A percentile compares a stretch with the other conserved stretches of the same genome.
Evolutionary conservation across 1,284 basidiomycete species (phyloP).

Genomic region (Sphagnurus paluster): DNA sequence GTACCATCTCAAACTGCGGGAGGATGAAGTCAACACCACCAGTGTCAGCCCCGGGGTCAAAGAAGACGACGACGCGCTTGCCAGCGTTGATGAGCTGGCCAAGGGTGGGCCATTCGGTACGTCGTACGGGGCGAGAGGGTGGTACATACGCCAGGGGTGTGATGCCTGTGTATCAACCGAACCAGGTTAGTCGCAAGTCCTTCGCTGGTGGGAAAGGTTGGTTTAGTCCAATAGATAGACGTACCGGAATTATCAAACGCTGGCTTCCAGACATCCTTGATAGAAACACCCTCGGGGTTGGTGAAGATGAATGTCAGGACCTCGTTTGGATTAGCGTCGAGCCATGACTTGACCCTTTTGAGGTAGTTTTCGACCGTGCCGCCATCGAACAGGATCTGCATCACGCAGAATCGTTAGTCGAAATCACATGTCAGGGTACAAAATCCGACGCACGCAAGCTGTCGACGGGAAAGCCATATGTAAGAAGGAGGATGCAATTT

Average conservation of each 20-base stretch:
- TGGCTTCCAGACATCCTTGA: slow-evolving; percentile 51
- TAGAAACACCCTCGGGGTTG: slow-evolving; percentile 61
- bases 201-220: not conserved
- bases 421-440: not conserved
- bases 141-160: slow-evolving; percentile 61
- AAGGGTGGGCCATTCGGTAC: slow-evolving; percentile 73
- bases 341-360: slow-evolving; percentile 59
- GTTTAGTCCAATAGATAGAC: not conserved
- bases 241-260: slow-evolving; percentile 52
- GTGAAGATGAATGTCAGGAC: slow-evolving; percentile 73
- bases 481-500: not conserved
- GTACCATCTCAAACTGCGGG: slow-evolving; percentile 60
- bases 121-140: slow-evolving; percentile 47
- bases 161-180: slow-evolving; percentile 55
- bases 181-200: not conserved
- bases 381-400: slow-evolving; percentile 56
- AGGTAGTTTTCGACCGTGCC: slow-evolving; percentile 65
- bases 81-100: slow-evolving; percentile 67
- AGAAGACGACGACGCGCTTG: slow-evolving; percentile 65
- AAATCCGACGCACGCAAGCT: slow-evolving; percentile 26
- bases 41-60: too few species aligned
- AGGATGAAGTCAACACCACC: slow-evolving; percentile 58
- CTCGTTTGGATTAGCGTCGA: slow-evolving; percentile 72
- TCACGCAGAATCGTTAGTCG: not conserved
- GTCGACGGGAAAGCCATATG: not conserved